A percentile compares a stretch with the other conserved stretches of the same genome.
phyloP scores from a whole-genome alignment of 257 asterid species.

The Forsythia suspensa region DNA sequence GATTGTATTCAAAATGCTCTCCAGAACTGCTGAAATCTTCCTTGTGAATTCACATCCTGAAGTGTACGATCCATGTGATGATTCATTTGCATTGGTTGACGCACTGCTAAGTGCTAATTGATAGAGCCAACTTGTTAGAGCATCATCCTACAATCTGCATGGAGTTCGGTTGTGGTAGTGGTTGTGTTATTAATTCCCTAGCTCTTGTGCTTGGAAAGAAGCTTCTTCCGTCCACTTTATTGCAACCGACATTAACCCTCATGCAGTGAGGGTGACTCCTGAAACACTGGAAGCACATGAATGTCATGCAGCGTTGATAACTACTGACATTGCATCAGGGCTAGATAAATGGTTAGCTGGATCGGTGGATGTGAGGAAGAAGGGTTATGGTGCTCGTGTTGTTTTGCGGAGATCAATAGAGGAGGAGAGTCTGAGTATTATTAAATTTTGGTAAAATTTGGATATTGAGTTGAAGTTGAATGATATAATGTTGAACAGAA shows the following conservation, averaged over 20 bases:
- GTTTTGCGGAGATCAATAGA: conserved; percentile 83
- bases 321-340: conserved; percentile 71
- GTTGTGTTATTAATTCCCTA: conserved; percentile 79
- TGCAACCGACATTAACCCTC: conserved; percentile 87
- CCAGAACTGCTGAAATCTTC: conserved; percentile 60
- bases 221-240: conserved; percentile 33
- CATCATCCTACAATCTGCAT: conserved; percentile 72
- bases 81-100: conserved; percentile 85
- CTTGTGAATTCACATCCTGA: conserved; percentile 89
- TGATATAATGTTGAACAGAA: conserved; percentile 25
- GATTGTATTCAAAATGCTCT: conserved; percentile 42
- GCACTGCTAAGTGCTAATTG: conserved; percentile 74
- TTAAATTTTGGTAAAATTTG: conserved; percentile 82
- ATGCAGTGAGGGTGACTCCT: conserved; percentile 60
- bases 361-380: conserved; percentile 83
- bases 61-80: conserved; percentile 95
- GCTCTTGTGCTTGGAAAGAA: conserved; percentile 63
- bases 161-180: conserved; percentile 94
- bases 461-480: conserved; percentile 45
- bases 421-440: conserved; percentile 84
- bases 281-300: conserved; percentile 75
- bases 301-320: conserved; percentile 65
- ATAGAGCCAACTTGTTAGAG: conserved; percentile 56
- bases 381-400: conserved; percentile 75
- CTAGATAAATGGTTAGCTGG: conserved; percentile 58